Base-by-base conservation (phyloP, 2,329 filamentous ascomycete species). In the Beauveria caledonica region DNA sequence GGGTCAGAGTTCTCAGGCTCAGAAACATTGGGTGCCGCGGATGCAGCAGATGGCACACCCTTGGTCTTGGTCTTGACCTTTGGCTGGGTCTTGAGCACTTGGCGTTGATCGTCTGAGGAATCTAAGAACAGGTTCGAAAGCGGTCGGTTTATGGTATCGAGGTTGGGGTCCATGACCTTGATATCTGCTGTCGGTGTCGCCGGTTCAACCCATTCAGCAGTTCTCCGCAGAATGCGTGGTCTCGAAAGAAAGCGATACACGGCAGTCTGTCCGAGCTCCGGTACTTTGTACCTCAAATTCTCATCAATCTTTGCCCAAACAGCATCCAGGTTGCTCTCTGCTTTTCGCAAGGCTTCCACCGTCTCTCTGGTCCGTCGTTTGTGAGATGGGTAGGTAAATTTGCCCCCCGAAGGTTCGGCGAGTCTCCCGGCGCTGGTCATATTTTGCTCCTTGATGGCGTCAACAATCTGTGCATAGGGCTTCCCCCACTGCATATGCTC, bases 331-430 rank as follows among this genome's bases (percentile, higher is more conserved):
- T 75, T 71, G 0, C 46, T 27, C 67, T 86, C 81, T 0, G 81
- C 79, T 1, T 50, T 63, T 10, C 75, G 73, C 68, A 84, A 72
- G 0, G 68, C 66, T 5, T 76, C 72, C 0, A 77, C 71, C 19
- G 74, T 83, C 13, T 76, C 74, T 58, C 72, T 73, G 2, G 71
- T 82, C 2, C 74, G 73, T 10, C 72, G 76, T 63, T 79, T 81
- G 3, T 77, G 72, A 5, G 69, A 62, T 0, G 76, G 76, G 60
- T 78, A 78, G 1, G 63, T 61, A 60, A 84, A 82, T 58, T 68
- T 76, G 1, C 69, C 69, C 3, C 69, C 69, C 0, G 71, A 68
- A 0, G 74, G 75, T 8, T 73, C 66, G 17, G 67, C 72, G 1
- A 74, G 59, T 5, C 62, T 62, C 1, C 61, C 64, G 2, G 67